phyloP scores from a whole-genome alignment of 306 rosid species.

The Mucuna pruriens region DNA sequence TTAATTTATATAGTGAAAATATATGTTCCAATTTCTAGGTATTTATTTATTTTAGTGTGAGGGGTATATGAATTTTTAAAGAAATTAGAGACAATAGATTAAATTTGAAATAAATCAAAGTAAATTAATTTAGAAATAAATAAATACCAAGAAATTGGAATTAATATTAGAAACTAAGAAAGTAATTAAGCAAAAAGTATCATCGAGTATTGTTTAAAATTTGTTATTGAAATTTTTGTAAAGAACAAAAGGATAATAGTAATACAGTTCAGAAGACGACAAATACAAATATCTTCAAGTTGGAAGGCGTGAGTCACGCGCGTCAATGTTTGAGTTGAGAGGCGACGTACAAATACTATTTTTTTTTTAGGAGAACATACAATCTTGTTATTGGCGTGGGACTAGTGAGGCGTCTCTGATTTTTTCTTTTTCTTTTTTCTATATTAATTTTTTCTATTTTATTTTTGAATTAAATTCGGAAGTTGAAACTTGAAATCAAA shows the following conservation, averaged over 20 bases:
- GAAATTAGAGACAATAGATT: background rate
- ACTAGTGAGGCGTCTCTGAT: background rate
- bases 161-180: background rate
- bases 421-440: background rate
- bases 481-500: background rate
- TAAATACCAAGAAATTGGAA: no score
- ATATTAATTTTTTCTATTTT: background rate
- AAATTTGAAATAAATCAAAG: background rate
- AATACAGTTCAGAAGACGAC: background rate
- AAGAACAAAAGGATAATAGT: background rate
- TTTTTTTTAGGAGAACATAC: no score
- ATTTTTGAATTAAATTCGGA: background rate
- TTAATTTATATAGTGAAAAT: no score
- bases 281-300: background rate
- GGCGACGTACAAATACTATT: no score
- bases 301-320: background rate
- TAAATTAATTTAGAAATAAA: background rate
- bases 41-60: background rate
- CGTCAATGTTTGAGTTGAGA: background rate
- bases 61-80: background rate
- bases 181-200: background rate
- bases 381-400: no score
- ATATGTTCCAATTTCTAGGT: background rate
- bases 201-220: background rate
- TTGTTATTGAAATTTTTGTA: background rate